Evolutionary conservation across 495 filamentous ascomycete genomes (phyloP).

Genomic region (Penicillium canescens): DNA sequence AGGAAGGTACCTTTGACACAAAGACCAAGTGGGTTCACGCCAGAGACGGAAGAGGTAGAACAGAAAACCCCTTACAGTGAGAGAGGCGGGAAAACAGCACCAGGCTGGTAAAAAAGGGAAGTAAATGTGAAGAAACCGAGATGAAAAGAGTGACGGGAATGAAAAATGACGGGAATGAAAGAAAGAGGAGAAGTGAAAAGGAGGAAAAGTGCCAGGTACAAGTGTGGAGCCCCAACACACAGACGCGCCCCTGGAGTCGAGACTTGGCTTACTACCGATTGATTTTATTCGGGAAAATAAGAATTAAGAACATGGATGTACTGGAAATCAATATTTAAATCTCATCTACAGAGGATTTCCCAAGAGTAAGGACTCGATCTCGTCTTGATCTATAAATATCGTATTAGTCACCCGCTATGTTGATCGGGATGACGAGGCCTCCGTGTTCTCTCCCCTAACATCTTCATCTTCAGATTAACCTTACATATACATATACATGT

Average conservation of each 20-base stretch:
- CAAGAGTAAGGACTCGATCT: too few relatives aligned
- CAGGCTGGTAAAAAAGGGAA: constrained; percentile 33
- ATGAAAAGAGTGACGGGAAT: constrained; percentile 7
- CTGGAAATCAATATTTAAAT: too few relatives aligned
- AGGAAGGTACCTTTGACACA: constrained; percentile 9
- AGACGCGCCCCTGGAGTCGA: constrained; percentile 6
- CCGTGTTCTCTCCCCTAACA: too few relatives aligned
- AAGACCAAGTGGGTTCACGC: constrained; percentile 9
- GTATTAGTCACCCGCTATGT: too few relatives aligned
- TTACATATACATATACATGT: too few relatives aligned
- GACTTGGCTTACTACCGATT: not conserved
- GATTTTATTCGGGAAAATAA: constrained; percentile 1
- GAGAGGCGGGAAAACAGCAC: constrained; percentile 25
- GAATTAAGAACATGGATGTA: not conserved
- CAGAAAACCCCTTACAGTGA: constrained; percentile 28
- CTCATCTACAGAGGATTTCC: too few relatives aligned
- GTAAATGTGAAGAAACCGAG: not conserved
- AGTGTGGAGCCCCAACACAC: constrained; percentile 1
- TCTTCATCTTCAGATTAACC: too few relatives aligned
- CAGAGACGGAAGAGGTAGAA: constrained; percentile 10
- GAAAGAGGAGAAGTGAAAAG: constrained; percentile 18
- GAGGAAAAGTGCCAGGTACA: constrained; percentile 9
- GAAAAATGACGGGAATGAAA: constrained; percentile 22
- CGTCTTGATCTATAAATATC: too few relatives aligned
- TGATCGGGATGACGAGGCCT: too few relatives aligned